These are phyloP conservation scores for Fragilaria crotonensis DNA, from an alignment of 108 stramenopile genomes.

Conservation along the genomic window DNA sequence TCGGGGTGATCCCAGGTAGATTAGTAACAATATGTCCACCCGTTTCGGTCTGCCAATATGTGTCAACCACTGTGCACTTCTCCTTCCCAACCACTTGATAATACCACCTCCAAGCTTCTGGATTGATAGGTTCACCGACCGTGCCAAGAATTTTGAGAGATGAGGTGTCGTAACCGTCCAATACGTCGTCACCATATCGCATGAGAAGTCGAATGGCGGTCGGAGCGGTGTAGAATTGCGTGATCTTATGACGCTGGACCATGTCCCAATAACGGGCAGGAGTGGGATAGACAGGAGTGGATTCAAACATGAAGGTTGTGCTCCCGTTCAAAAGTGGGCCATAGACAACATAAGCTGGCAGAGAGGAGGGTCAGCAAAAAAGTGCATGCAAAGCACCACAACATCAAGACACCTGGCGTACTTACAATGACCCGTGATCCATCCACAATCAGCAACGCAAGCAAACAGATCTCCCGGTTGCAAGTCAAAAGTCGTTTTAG, in stretches of 20 bases:
- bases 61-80: constrained; percentile 91
- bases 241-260: constrained; percentile 85
- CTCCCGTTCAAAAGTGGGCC: constrained; percentile 90
- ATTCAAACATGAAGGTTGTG: constrained; percentile 94
- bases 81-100: constrained; percentile 85
- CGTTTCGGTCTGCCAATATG: constrained; percentile 99
- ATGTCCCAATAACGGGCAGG: constrained; percentile 93
- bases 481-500: constrained; percentile 75
- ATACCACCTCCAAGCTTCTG: constrained; percentile 99
- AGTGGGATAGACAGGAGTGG: constrained; percentile 90
- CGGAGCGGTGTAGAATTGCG: constrained; percentile 84
- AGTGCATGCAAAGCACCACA: neutral
- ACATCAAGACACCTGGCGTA: constrained; percentile 61
- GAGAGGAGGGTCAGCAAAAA: constrained; percentile 53
- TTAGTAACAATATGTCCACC: constrained; percentile 95
- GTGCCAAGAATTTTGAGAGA: constrained; percentile 86
- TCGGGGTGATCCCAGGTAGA: constrained; percentile 89
- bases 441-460: constrained; percentile 93
- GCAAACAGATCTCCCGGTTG: constrained; percentile 86
- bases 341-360: constrained; percentile 96
- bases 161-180: constrained; percentile 80
- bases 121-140: constrained; percentile 99
- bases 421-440: constrained; percentile 91
- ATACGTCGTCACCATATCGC: constrained; percentile 81
- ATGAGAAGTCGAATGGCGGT: constrained; percentile 97